Evolutionary conservation across 2,329 filamentous ascomycete genomes (phyloP), one percentile per base, ranked within the genome.

Genomic region (Colletotrichum chrysophilum): DNA sequence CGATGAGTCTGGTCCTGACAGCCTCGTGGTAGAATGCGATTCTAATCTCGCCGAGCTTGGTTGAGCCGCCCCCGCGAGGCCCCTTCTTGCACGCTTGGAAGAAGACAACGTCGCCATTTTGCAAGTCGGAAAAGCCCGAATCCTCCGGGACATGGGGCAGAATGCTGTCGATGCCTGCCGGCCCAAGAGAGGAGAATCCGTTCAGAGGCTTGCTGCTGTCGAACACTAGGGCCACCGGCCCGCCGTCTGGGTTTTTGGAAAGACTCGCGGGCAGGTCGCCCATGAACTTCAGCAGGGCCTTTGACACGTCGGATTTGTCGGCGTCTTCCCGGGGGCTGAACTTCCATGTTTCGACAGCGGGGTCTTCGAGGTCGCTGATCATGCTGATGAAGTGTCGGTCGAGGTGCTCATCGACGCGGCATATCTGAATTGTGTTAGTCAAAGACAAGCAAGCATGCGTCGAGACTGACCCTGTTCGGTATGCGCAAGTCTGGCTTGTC

Each of bases 401-500:
- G 6, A 94, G 86, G 72, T 94, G 84, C 76, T 93, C 85, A 24
- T 93, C 92, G 52, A 98, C 88, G 1, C 88, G 87, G 68, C 86
- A 87, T 76, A 97, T 95, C 90, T 95, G 81, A 78, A 81, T 8
- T 2, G 21, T 14, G 71, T 81, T 21, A 79, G 76, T 14, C 13
- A 18, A 34, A 38, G 16, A 71, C 48, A 2, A 21, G 16, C 14
- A 13, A 10, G 38, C 10, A n/a, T 1, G 2, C 9, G 56, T 8
- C 14, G 7, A 4, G 7, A 82, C 87, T 68, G 82, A 94, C 93
- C 80, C 91, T 86, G 30, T 92, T 93, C 2, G 91, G 90, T 48
- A 96, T 93, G 21, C 97, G 92, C 12, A 96, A 86, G 81, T 99
- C 97, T 5, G 97, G 97, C 84, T 99, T 99, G 84, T 99, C 97